phyloP scores from a whole-genome alignment of 768 basidiomycete genomes.

The Cyclocybe cylindracea region DNA sequence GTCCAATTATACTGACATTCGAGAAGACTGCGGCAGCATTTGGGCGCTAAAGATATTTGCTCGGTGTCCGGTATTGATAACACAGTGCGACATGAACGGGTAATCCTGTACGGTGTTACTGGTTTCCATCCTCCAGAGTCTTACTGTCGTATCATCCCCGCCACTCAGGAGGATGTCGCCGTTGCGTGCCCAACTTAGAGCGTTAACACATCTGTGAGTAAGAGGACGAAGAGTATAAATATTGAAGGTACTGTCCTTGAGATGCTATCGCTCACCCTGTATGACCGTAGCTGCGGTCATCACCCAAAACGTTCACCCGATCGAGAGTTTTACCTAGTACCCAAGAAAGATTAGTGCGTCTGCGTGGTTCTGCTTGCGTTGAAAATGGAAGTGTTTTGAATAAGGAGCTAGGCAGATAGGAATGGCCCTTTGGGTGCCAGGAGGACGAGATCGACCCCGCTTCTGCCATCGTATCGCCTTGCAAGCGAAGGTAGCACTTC shows the following conservation, averaged over 20 bases:
- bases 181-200: slow-evolving; percentile 69
- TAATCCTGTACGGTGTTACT: slow-evolving; percentile 47
- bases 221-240: neutral
- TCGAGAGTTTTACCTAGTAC: slow-evolving; percentile 43
- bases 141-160: slow-evolving; percentile 76
- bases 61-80: slow-evolving; percentile 79
- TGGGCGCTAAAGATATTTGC: slow-evolving; percentile 86
- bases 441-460: no score
- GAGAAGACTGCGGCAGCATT: slow-evolving; percentile 77
- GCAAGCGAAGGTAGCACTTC: no score
- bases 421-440: neutral
- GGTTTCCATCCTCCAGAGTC: slow-evolving; percentile 75
- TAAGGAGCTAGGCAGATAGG: slow-evolving; percentile 4
- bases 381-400: slow-evolving; percentile 18
- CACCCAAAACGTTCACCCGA: slow-evolving; percentile 74
- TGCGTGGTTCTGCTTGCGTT: slow-evolving; percentile 23
- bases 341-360: slow-evolving; percentile 25
- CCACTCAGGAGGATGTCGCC: slow-evolving; percentile 68
- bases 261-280: slow-evolving; percentile 50
- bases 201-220: slow-evolving; percentile 67
- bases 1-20: slow-evolving; percentile 52
- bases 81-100: slow-evolving; percentile 63
- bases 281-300: slow-evolving; percentile 52
- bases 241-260: neutral
- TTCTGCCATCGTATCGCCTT: no score